A percentile compares a stretch with the other conserved stretches of the same genome.
phyloP scores from a whole-genome alignment of 768 basidiomycete species.

The Trametes sanguinea region DNA sequence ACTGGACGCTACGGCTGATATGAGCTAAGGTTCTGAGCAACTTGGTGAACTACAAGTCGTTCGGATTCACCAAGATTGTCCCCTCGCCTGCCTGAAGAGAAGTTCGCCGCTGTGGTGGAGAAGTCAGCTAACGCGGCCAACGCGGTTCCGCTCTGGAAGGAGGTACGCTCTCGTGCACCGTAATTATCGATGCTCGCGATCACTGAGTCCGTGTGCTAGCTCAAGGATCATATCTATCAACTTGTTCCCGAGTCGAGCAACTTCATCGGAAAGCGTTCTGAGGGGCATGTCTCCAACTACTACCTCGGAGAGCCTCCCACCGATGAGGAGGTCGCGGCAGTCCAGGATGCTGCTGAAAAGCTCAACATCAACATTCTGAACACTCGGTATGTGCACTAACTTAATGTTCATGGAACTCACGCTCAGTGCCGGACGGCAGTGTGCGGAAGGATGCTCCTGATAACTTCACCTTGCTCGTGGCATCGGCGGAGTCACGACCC shows the following conservation, averaged over 20 bases:
- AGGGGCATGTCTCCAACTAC: slow-evolving; percentile 83
- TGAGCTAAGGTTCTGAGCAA: slow-evolving; percentile 51
- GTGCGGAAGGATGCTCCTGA: slow-evolving; percentile 66
- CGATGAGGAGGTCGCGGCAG: slow-evolving; percentile 76
- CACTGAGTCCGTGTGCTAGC: slow-evolving; percentile 37
- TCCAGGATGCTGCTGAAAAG: slow-evolving; percentile 76
- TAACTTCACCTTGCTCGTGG: slow-evolving; percentile 72
- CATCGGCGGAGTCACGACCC: slow-evolving; percentile 56
- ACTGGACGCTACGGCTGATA: background rate
- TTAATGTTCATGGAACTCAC: background rate
- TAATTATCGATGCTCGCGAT: background rate
- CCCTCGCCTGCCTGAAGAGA: slow-evolving; percentile 63
- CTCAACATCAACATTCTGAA: slow-evolving; percentile 77
- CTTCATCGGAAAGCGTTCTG: slow-evolving; percentile 76
- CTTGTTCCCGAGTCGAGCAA: slow-evolving; percentile 62
- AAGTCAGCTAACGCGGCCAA: slow-evolving; percentile 59
- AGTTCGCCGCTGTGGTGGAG: slow-evolving; percentile 64
- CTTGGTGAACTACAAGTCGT: slow-evolving; percentile 75
- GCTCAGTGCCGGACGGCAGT: slow-evolving; percentile 37
- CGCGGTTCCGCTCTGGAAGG: slow-evolving; percentile 62
- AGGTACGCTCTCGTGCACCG: slow-evolving; percentile 41
- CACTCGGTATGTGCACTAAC: slow-evolving; percentile 57
- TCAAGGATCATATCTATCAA: slow-evolving; percentile 76
- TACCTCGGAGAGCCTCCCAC: slow-evolving; percentile 73
- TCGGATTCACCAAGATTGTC: slow-evolving; percentile 85